Evolutionary conservation across 805 yeast species (phyloP).

Genomic region (Zygosaccharomyces pseudorouxii): DNA sequence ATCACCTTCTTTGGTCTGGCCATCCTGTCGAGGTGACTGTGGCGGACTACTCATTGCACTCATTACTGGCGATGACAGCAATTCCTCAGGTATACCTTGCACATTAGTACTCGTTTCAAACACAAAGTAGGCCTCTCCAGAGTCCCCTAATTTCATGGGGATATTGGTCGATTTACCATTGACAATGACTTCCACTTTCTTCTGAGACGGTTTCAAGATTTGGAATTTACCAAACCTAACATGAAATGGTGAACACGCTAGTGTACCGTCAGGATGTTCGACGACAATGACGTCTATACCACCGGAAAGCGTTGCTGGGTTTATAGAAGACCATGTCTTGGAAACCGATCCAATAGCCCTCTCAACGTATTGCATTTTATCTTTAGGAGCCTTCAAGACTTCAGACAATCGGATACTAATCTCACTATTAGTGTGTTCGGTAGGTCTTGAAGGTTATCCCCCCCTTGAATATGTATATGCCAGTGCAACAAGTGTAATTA

Average conservation of each 20-base stretch:
- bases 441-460: background rate
- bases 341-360: constrained; percentile 93
- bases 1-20: constrained; percentile 23
- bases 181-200: constrained; percentile 83
- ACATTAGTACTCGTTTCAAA: constrained; percentile 69
- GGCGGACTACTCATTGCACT: constrained; percentile 64
- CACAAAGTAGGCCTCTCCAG: constrained; percentile 96
- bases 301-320: constrained; percentile 93
- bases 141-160: constrained; percentile 96
- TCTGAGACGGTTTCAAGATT: constrained; percentile 87
- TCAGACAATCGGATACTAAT: background rate
- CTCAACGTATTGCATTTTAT: constrained; percentile 88
- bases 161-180: constrained; percentile 76
- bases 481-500: background rate
- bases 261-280: constrained; percentile 73
- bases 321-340: constrained; percentile 94
- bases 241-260: constrained; percentile 94
- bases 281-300: constrained; percentile 96
- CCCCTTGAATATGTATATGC: background rate
- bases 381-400: background rate
- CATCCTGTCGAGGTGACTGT: constrained; percentile 22
- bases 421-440: background rate
- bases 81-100: constrained; percentile 63
- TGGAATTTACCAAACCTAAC: constrained; percentile 94
- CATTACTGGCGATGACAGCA: constrained; percentile 82